Evolutionary conservation across 106 monocot genomes (phyloP).

Genomic region (Dendrobium catenatum): DNA sequence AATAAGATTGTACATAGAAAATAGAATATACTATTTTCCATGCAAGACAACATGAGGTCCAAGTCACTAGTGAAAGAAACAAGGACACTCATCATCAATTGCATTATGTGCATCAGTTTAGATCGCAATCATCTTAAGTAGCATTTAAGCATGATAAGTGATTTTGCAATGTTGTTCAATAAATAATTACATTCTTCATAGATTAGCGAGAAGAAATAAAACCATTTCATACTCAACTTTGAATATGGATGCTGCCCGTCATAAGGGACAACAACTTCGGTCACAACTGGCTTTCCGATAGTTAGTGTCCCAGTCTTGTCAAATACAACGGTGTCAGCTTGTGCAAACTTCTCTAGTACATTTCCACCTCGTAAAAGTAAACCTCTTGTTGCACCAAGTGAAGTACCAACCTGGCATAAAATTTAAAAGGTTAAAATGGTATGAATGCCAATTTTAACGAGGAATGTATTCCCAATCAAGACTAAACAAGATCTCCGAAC

Average conservation of each 20-base stretch:
- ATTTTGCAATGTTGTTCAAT: background rate
- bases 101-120: background rate
- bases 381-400: slow-evolving; percentile 88
- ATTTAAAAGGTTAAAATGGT: background rate
- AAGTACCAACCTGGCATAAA: slow-evolving; percentile 79
- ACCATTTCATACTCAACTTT: slow-evolving; percentile 41
- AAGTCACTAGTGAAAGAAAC: too few species aligned
- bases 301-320: slow-evolving; percentile 98
- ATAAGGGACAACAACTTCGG: slow-evolving; percentile 40
- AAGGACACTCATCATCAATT: too few species aligned
- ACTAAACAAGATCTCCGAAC: slow-evolving; percentile 3
- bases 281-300: slow-evolving; percentile 77
- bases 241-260: slow-evolving; percentile 15
- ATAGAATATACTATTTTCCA: background rate
- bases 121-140: background rate
- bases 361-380: slow-evolving; percentile 92
- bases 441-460: background rate
- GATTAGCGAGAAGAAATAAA: background rate
- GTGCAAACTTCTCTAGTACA: slow-evolving; percentile 92
- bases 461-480: background rate
- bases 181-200: background rate
- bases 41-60: too few species aligned
- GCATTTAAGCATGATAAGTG: background rate
- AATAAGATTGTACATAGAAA: background rate
- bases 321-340: slow-evolving; percentile 80